Conservation (phyloP, 495 filamentous ascomycete species). For the Penicillium waksmanii region DNA sequence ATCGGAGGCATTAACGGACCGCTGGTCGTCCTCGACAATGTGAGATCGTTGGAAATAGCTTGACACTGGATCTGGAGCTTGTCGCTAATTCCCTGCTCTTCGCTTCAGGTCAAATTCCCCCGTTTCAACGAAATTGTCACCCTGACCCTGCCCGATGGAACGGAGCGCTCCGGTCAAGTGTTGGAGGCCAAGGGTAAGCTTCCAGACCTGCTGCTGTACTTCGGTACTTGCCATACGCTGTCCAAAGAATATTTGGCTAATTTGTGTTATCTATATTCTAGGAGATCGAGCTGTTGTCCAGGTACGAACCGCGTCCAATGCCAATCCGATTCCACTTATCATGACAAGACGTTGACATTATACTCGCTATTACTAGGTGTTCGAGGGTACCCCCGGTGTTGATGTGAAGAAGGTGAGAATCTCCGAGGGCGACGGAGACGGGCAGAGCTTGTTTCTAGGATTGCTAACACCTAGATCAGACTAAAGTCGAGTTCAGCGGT, state of each 20-base stretch:
- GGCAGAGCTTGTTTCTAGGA: not conserved
- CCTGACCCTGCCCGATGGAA: constrained; percentile 92
- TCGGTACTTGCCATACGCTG: not conserved
- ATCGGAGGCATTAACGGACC: constrained; percentile 98
- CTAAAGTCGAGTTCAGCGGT: constrained; percentile 95
- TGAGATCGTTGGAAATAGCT: constrained; percentile 41
- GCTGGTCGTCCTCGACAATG: constrained; percentile 95
- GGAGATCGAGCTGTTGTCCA: constrained; percentile 92
- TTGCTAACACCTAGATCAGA: constrained; percentile 54
- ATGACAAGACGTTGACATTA: constrained; percentile 27
- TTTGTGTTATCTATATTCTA: constrained; percentile 33
- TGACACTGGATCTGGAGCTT: constrained; percentile 1
- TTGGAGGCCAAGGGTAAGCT: constrained; percentile 89
- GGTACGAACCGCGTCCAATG: constrained; percentile 48
- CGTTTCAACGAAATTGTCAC: constrained; percentile 98
- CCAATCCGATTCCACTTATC: constrained; percentile 10
- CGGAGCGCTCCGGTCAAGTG: constrained; percentile 91
- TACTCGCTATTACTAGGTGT: constrained; percentile 65
- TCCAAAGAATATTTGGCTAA: constrained; percentile 13
- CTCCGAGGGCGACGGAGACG: not conserved
- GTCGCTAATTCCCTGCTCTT: constrained; percentile 15
- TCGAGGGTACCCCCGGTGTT: constrained; percentile 95
- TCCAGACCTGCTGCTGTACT: constrained; percentile 3
- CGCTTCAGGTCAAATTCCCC: constrained; percentile 86
- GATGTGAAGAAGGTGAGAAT: constrained; percentile 92